Evolutionary conservation across 352 stramenopile species (phyloP).

Genomic region (Sclerospora graminicola): DNA sequence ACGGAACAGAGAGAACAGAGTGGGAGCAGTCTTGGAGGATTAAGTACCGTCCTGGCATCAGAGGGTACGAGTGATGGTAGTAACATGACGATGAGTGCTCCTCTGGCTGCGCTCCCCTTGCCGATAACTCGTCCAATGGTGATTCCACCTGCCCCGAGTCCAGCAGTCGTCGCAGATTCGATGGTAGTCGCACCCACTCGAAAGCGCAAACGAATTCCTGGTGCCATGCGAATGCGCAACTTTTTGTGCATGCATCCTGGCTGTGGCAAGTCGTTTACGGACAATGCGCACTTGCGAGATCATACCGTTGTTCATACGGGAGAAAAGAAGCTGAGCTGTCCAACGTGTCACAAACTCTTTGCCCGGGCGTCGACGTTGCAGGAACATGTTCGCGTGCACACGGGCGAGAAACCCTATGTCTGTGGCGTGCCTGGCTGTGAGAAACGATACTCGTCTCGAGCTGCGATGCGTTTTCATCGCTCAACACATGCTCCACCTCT

Average conservation of each 20-base stretch:
- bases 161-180: constrained; percentile 1
- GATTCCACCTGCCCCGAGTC: constrained; percentile 3
- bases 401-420: constrained; percentile 57
- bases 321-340: constrained; percentile 48
- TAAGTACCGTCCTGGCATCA: constrained; percentile 1
- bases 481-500: constrained; percentile 18
- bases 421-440: constrained; percentile 39
- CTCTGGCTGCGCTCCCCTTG: constrained; percentile 4
- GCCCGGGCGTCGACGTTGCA: constrained; percentile 44
- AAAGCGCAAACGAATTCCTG: constrained; percentile 33
- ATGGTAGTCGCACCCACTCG: constrained; percentile 2
- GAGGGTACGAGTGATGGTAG: constrained; percentile 2
- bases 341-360: constrained; percentile 38
- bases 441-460: constrained; percentile 58
- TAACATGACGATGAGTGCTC: constrained; percentile 7
- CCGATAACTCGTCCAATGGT: constrained; percentile 5
- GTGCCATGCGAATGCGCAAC: constrained; percentile 45
- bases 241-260: constrained; percentile 58
- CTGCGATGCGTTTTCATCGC: constrained; percentile 50
- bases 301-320: constrained; percentile 67
- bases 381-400: constrained; percentile 60
- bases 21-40: constrained; percentile 2
- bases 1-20: neutral
- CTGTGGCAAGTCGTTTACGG: constrained; percentile 59
- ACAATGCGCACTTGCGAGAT: constrained; percentile 57